Percentiles rank a stretch among this genome's conserved stretches.
These are phyloP conservation scores for Tricladium varicosporioides DNA, from an alignment of 2,329 filamentous ascomycete species.

Conservation along the genomic window DNA sequence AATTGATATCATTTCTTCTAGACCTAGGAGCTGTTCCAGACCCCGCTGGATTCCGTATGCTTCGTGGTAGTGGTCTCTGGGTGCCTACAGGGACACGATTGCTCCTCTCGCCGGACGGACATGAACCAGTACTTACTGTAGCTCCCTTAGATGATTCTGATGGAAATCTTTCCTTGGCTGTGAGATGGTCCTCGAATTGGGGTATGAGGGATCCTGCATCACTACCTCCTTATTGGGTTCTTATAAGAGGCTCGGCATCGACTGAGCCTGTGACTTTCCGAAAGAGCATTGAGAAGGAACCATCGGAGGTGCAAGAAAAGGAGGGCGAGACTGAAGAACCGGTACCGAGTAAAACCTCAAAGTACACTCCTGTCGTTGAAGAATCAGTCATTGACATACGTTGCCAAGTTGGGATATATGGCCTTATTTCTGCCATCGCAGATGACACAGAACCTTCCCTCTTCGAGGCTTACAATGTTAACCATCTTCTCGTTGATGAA, in stretches of 20 bases:
- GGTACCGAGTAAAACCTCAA: constrained; percentile 1
- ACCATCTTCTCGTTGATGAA: constrained; percentile 22
- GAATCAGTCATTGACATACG: constrained; percentile 35
- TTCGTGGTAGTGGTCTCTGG: constrained; percentile 58
- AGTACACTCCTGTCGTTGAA: constrained; percentile 22
- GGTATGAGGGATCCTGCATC: constrained; percentile 49
- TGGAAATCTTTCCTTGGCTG: constrained; percentile 55
- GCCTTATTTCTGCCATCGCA: constrained; percentile 45
- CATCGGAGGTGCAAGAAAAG: constrained; percentile 4
- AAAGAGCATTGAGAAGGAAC: constrained; percentile 1
- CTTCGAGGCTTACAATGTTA: constrained; percentile 21
- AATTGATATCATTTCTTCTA: constrained; percentile 59
- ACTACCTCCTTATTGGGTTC: constrained; percentile 60
- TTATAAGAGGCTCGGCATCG: constrained; percentile 39
- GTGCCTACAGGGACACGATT: constrained; percentile 57
- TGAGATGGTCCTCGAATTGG: constrained; percentile 56
- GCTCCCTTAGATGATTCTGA: constrained; percentile 59
- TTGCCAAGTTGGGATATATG: constrained; percentile 49
- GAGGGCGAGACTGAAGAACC: background rate
- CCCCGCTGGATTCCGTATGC: constrained; percentile 54
- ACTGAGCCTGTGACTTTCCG: background rate
- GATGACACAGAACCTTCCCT: constrained; percentile 34
- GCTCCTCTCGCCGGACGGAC: constrained; percentile 51
- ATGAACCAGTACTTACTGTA: constrained; percentile 49
- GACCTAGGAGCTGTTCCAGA: constrained; percentile 63